These are phyloP conservation scores for Verticillium klebahnii DNA, from an alignment of 2,329 filamentous ascomycete species.

Conservation along the genomic window DNA sequence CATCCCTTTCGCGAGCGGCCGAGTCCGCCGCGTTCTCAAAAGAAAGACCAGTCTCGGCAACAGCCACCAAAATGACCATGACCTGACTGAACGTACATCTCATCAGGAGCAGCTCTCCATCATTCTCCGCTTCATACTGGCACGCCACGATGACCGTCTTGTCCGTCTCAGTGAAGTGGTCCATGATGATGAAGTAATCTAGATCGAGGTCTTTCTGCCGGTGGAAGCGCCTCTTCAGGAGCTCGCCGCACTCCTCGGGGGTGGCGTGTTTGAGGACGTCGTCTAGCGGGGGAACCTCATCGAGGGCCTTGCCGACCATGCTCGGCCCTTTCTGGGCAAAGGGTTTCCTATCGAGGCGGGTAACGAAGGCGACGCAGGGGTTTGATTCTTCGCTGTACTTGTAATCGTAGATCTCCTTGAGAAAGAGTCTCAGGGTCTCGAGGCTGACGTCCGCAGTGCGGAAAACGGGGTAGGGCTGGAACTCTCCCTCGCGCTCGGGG, in stretches of 20 bases:
- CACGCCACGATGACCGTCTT: neutral
- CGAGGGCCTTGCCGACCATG: too few relatives aligned
- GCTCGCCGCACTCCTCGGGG: neutral
- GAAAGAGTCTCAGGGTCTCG: neutral
- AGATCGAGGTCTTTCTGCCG: neutral
- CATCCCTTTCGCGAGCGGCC: neutral
- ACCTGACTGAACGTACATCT: neutral
- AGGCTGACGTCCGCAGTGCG: neutral
- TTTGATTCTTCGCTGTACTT: too few relatives aligned
- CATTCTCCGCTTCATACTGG: neutral
- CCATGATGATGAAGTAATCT: neutral
- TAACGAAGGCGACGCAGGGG: too few relatives aligned
- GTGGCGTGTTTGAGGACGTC: neutral
- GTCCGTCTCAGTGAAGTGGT: neutral
- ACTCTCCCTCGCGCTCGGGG: neutral
- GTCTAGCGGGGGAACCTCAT: neutral
- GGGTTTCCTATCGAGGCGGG: too few relatives aligned
- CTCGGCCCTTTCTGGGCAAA: too few relatives aligned
- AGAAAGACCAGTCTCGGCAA: neutral
- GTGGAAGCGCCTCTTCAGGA: neutral
- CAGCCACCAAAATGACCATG: neutral
- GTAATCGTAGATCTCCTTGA: too few relatives aligned
- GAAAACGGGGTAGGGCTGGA: neutral
- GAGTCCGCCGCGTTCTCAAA: neutral
- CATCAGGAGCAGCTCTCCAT: neutral